Evolutionary conservation across 1,139 yeast genomes (phyloP), one percentile per base, ranked within the genome.

Genomic region (Kodamaea plutei): DNA sequence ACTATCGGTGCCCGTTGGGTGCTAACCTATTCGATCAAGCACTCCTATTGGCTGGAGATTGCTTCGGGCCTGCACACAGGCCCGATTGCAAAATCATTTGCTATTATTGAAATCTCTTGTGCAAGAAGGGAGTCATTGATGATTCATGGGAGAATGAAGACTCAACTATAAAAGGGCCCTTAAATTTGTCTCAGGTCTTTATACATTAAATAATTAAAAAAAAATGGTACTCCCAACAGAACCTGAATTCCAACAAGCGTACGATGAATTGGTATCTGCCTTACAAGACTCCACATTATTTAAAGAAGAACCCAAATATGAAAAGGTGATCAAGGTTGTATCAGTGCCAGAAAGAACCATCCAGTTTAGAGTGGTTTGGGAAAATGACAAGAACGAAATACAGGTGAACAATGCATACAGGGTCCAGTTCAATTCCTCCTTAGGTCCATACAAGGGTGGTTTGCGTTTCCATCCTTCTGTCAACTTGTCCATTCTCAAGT

Each of bases 401-500:
- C 93, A 88, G 69, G 95, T 89, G 47, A 91, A 93, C 79, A 79
- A 88, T 50, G 98, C 97, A 61, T 91, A 75, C 85, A 80, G 98
- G 72, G 97, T 91, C 43, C 98, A 91, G 72, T 91, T 85, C 77
- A 91, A 88, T 80, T 87, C 96, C 35, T 95, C 96, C 37, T 76
- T 91, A 50, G 98, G 98, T 61, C 98, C 98, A 51, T 91, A 85
- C 84, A 91, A 91, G 74, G 98, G 98, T 59, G 98, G 98, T 61
- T 77, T 91, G 52, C 81, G 98, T 69, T 84, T 91, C 79, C 97
- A 91, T 73, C 96, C 96, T 52, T 73, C 95, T 37, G 98, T 91
- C 50, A 91, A 88, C 69, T 76, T 91, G 55, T 87, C 96, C 35
- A 84, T 91, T 60, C 76, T 91, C 60, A 91, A 91, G 71, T 91